phyloP scores from a whole-genome alignment of 805 yeast species.

The Yamadazyma insecticola region DNA sequence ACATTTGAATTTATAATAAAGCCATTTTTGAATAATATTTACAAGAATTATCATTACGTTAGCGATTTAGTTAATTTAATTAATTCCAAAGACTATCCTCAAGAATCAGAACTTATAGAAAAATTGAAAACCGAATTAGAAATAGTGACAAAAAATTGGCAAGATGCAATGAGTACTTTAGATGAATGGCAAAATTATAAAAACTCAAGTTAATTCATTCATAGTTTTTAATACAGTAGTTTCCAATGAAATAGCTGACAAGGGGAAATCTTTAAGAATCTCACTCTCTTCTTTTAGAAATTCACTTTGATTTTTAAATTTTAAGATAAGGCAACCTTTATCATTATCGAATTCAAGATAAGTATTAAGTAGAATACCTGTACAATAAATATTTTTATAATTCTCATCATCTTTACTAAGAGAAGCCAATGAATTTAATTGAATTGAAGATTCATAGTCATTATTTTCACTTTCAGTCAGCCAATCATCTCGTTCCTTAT shows the following conservation, averaged over 20 bases:
- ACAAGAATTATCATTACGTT: conserved; percentile 30
- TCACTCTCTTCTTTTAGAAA: conserved; percentile 12
- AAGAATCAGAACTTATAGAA: conserved; percentile 4
- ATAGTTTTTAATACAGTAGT: conserved; percentile 19
- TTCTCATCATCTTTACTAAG: background rate
- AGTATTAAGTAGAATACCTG: conserved; percentile 26
- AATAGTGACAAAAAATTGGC: conserved; percentile 30
- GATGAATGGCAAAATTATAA: conserved; percentile 27
- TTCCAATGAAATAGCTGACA: conserved; percentile 24
- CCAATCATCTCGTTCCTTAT: no score
- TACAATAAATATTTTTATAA: conserved; percentile 20
- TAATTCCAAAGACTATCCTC: conserved; percentile 7
- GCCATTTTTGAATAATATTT: conserved; percentile 31
- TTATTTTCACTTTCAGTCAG: no score
- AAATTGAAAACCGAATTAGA: conserved; percentile 28
- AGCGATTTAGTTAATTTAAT: conserved; percentile 9
- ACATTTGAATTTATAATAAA: conserved; percentile 29
- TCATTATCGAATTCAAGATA: conserved; percentile 16
- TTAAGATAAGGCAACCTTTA: conserved; percentile 10
- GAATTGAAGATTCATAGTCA: no score
- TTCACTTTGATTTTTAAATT: conserved; percentile 12
- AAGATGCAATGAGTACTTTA: conserved; percentile 33
- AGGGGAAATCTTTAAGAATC: conserved; percentile 25
- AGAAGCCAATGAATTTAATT: no score
- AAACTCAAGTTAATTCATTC: background rate